Evolutionary conservation across 371 early-diverging fungal species (phyloP), one percentile per base, ranked within the genome.

Genomic region (Lichtheimia ramosa): DNA sequence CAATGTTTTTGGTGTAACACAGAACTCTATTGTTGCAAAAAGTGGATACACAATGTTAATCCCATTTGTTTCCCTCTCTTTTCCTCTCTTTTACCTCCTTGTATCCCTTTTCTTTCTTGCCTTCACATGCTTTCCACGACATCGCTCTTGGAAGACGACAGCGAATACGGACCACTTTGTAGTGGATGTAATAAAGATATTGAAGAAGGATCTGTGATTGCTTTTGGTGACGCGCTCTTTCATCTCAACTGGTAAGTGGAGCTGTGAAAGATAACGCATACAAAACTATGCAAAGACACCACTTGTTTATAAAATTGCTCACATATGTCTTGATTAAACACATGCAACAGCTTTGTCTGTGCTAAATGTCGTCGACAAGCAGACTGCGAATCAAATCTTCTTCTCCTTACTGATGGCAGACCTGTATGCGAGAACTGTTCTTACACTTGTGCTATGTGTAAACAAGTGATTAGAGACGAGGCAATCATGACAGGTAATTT

Each of bases 371-470:
- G 70, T 59, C 83, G 75, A 54, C 75, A 83, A 13, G 89, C 90
- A 20, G 88, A 90, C 63, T 87, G 85, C 51, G 88, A 90, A 62
- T 86, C 89, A 39, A 92, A 90, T 66, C 65, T 90, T 24, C 70
- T 92, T 24, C 70, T 92, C 43, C 79, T 92, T 20, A 87, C 91
- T 3, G 91, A 92, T 62, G 91, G 91, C 13, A 83, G 85, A 56
- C 91, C 92, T 15, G 85, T 94, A 40, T 93, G 95, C 60, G 89
- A 88, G 53, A 85, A 91, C 43, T 94, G 95, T 66, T 91, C 92
- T 15, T 93, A 92, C 65, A 83, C 80, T 62, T 94, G 95, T 73
- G 79, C 82, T 46, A 71, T 82, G 27, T 95, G 95, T 70, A 87
- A 85, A 51, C 75, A 87, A 66, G 81, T 87, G 10, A 95, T 94